Evolutionary conservation across 352 stramenopile species (phyloP).

Genomic region (Aphanomyces astaci): DNA sequence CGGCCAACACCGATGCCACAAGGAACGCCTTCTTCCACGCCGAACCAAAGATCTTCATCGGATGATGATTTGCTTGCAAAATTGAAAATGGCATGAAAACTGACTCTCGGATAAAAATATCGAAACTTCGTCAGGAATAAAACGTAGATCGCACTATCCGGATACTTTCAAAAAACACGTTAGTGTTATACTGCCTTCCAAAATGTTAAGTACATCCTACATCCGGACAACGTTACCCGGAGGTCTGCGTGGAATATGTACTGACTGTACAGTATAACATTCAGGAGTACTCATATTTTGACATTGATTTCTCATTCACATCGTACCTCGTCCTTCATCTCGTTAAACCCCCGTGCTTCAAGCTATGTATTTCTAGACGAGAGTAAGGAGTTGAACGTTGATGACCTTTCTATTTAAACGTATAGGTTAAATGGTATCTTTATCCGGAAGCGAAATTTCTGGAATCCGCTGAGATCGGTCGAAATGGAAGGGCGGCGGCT

Average conservation of each 20-base stretch:
- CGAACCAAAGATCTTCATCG: not conserved
- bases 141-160: not conserved
- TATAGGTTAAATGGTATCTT: not conserved
- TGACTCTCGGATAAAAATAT: not conserved
- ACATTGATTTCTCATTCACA: too few relatives aligned
- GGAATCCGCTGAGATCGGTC: not conserved
- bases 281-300: too few relatives aligned
- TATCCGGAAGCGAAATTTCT: slow-evolving; percentile 21
- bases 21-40: slow-evolving; percentile 33
- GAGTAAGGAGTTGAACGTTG: too few relatives aligned
- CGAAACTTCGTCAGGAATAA: not conserved
- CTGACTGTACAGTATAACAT: too few relatives aligned
- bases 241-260: too few relatives aligned
- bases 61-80: slow-evolving; percentile 5
- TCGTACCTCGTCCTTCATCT: too few relatives aligned
- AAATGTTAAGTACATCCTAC: too few relatives aligned
- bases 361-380: too few relatives aligned
- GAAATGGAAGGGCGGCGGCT: not conserved
- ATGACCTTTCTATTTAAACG: not conserved
- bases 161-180: not conserved
- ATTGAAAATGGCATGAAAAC: not conserved
- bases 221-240: not conserved
- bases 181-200: not conserved
- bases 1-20: slow-evolving; percentile 32
- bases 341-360: too few relatives aligned